Base-by-base conservation (phyloP, 306 rosid genomes). In the Urtica urens region DNA sequence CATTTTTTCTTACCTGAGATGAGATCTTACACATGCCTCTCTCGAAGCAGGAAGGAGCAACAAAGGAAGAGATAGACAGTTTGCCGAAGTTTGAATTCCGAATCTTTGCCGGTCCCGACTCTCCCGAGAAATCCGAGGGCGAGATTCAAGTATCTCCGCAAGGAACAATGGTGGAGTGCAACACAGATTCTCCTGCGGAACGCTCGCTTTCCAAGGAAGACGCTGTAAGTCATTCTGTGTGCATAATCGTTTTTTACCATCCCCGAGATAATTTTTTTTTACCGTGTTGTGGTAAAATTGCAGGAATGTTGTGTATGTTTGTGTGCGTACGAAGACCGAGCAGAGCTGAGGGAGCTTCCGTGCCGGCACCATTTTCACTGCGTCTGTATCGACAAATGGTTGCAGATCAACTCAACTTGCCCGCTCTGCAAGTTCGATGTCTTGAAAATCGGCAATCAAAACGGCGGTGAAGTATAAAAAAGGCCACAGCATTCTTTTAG, bases 241-340 rank as follows among this genome's bases (percentile, higher is more conserved):
- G n/a, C n/a, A n/a, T n/a, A n/a, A n/a, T 55, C 24, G 4, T 35
- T 23, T 14, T 25, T 3, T 43, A 28, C 33, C 33, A 28, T 28
- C 4, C 33, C 33, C 10, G 33, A 28, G 33, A 28, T 4, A 28
- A 10, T 10, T 28, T 28, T 28, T 28, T 10, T 4, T 28, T 4
- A 4, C 33, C 60, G 8, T 26, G 16, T 3, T 62, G 12, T 40
- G 21, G 51, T 60, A 20, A 64, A 69, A n/a, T 47, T 21, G 25
- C 74, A 90, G 99, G 95, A 85, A 54, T 90, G 99, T 40, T 70
- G 85, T 43, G 75, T 90, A 63, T 90, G 99, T 63, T 87, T 90
- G 29, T 72, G 72, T 11, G 46, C 70, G 30, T 85, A 90, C 33
- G 81, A 81, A 9, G 77, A 81, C 1, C 85, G 72, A 7, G 53